phyloP scores from a whole-genome alignment of 345 rosid species.

The Syzygium aromaticum region DNA sequence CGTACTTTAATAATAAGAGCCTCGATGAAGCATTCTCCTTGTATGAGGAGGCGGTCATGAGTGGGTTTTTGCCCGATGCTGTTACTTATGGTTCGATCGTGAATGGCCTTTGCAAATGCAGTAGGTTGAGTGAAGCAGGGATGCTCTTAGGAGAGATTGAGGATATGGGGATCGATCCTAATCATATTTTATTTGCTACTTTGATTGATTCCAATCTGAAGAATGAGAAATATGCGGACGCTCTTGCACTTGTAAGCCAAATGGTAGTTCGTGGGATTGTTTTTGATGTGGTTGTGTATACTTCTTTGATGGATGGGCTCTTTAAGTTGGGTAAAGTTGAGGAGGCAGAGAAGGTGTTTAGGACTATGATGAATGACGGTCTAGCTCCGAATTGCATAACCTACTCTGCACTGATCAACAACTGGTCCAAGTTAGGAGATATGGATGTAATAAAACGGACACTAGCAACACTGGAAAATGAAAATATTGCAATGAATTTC shows the following conservation, averaged over 20 bases:
- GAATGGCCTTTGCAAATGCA: conserved; percentile 61
- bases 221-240: conserved; percentile 37
- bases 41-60: conserved; percentile 49
- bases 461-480: conserved; percentile 51
- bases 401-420: conserved; percentile 69
- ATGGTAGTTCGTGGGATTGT: conserved; percentile 68
- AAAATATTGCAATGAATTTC: conserved; percentile 37
- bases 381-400: conserved; percentile 45
- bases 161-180: conserved; percentile 54
- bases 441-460: conserved; percentile 42
- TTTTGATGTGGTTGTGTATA: conserved; percentile 69
- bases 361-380: conserved; percentile 30
- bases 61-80: conserved; percentile 59
- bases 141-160: conserved; percentile 60
- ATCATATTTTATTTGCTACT: conserved; percentile 56
- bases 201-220: conserved; percentile 66
- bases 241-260: conserved; percentile 61
- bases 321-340: conserved; percentile 50
- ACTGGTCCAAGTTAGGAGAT: conserved; percentile 62
- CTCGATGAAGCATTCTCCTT: conserved; percentile 51
- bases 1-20: conserved; percentile 43
- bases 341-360: conserved; percentile 54
- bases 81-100: conserved; percentile 71
- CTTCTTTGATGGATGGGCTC: conserved; percentile 68
- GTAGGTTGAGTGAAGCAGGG: conserved; percentile 49